Base-by-base conservation (phyloP, 345 rosid species). In the Citrus medica region DNA sequence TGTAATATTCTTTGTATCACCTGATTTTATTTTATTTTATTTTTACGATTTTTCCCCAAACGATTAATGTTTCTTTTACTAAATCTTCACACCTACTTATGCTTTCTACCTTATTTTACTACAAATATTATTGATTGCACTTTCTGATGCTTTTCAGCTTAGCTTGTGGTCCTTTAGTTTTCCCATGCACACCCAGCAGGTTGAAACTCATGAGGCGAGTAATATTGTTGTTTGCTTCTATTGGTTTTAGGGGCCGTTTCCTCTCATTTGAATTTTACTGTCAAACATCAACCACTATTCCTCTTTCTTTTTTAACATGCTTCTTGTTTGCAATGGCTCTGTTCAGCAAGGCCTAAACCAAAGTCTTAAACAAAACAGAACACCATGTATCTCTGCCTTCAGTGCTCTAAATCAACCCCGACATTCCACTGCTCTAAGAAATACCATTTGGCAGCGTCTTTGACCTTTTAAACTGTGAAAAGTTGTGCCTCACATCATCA, bases 141-240 rank as follows among this genome's bases (percentile, higher is more conserved):
- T 76, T 25, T 14, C 70, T 40, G 32, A 69, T 76, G 37, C 69
- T 22, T 82, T 87, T 85, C 97, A 96, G 99, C 89, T 94, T 40
- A 88, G 97, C 79, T 83, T 87, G 2, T 96, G 98, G 97, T 91
- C 97, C 37, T 90, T 94, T 82, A 84, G 66, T 73, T 96, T 84
- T 79, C 92, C 97, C 22, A 82, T 86, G 82, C 86, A 60, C 61
- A 82, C 83, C 8, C 88, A 87, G 80, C 88, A 81, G 3, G 85
- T 92, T 24, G 81, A 92, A 74, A 77, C 90, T 78, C 85, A 81
- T 30, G 98, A 94, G 91, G 99, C 79, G 85, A 80, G 93, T 85
- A 69, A 27, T 60, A 1, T 35, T 55, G 17, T 14, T 12, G 35
- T 27, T 53, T 16, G 58, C 22, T 16, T 17, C 58, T 19, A 4